Base-by-base conservation (phyloP, 169 alveolate species). In the Eimeria praecox region DNA sequence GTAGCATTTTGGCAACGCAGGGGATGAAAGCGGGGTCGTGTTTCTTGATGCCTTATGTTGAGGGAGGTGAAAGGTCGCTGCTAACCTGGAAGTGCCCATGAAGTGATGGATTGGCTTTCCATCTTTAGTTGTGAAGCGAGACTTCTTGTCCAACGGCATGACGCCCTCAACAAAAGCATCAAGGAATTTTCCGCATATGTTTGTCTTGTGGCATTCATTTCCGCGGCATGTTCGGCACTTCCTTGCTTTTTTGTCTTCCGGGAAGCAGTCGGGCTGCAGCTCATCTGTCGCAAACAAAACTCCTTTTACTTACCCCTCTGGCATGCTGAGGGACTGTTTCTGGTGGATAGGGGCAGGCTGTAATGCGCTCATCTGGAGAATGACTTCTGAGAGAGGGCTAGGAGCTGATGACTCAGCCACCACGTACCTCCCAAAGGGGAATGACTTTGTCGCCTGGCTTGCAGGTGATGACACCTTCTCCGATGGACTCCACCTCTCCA, bases 391-490 rank as follows among this genome's bases (percentile, higher is more conserved):
- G 16, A 69, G 1, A 33, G 80, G 35, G 27, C 10, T 0, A 33
- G 30, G 49, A 14, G 14, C 18, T 27, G 77, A 64, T 3, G 9
- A 8, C 8, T 5, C 24, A 33, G 22, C 80, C 73, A 1, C 64
- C 40, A 22, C 88, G 3, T 30, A 90, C 95, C 46, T 90, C 90
- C 90, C 90, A 97, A 62, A 96, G 96, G 38, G 98, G 98, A 56
- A 97, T 97, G 22, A 97, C 98, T 56, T 94, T 95, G 69, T 97
- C 98, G 24, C 98, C 98, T 24, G 95, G 97, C 88, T 97, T 62
- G 49, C 97, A 97, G n/a, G 98, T 96, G 71, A 98, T 96, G n/a
- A 97, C 98, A 5, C 98, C 98, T 90, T 97, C 98, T 49, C 98
- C 98, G 49, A 97, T 89, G 69, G 97, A 95, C 91, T 97, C 98